phyloP scores from a whole-genome alignment of 2,329 filamentous ascomycete species.

The Phaeophleospora eucalypticola region DNA sequence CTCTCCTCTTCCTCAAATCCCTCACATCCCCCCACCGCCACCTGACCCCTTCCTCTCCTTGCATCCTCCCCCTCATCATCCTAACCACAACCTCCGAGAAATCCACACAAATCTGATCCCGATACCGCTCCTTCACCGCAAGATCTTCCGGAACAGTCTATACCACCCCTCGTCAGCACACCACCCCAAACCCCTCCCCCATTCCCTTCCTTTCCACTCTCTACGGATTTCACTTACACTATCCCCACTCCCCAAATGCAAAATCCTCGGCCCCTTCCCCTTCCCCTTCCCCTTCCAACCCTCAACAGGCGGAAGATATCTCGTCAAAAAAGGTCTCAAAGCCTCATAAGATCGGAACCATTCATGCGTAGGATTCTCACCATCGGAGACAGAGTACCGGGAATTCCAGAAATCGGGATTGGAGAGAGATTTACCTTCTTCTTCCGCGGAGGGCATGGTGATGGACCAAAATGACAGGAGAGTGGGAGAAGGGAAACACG shows the following conservation, averaged over 20 bases:
- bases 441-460: slow-evolving; percentile 5
- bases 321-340: slow-evolving; percentile 47
- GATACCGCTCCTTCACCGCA: slow-evolving; percentile 43
- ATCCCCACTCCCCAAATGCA: slow-evolving; percentile 57
- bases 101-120: slow-evolving; percentile 52
- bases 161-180: too few relatives aligned
- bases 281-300: too few relatives aligned
- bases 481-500: too few relatives aligned
- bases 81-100: slow-evolving; percentile 54
- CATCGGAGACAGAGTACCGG: slow-evolving; percentile 41
- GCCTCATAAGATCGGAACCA: slow-evolving; percentile 52
- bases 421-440: slow-evolving; percentile 36
- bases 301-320: slow-evolving; percentile 22
- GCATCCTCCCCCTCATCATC: slow-evolving; percentile 40
- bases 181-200: too few relatives aligned
- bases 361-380: slow-evolving; percentile 46
- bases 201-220: too few relatives aligned
- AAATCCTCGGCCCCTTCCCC: slow-evolving; percentile 38
- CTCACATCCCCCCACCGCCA: slow-evolving; percentile 33
- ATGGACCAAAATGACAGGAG: too few relatives aligned
- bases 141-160: slow-evolving; percentile 53
- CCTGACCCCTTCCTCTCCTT: not conserved
- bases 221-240: too few relatives aligned
- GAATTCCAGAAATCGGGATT: slow-evolving; percentile 50
- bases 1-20: slow-evolving; percentile 43